These are phyloP conservation scores for Musa beccarii DNA, from an alignment of 176 grass and related monocot genomes.

Conservation along the genomic window DNA sequence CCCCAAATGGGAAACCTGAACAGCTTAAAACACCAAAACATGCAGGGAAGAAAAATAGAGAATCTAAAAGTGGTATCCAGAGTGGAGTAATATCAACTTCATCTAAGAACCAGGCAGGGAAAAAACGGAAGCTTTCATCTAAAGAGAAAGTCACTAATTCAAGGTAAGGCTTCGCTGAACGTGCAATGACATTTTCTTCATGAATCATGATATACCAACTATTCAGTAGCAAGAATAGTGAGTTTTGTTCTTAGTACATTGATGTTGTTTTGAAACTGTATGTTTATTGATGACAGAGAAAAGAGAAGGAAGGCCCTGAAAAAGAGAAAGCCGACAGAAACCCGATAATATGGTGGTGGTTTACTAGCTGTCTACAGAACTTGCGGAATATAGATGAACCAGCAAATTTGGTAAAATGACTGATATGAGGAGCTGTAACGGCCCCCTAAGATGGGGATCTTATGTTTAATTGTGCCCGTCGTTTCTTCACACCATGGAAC, in stretches of 20 bases:
- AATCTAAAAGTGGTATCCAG: slow-evolving; percentile 10
- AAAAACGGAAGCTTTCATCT: slow-evolving; percentile 9
- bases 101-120: slow-evolving; percentile 3
- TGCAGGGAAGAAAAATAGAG: slow-evolving; percentile 12
- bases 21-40: slow-evolving; percentile 29
- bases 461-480: too few species aligned
- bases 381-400: too few species aligned
- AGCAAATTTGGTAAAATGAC: too few species aligned
- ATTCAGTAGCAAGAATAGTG: too few species aligned
- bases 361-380: too few species aligned
- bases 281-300: slow-evolving; percentile 31
- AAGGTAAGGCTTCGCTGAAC: neutral
- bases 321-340: slow-evolving; percentile 34
- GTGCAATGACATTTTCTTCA: neutral
- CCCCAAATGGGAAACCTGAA: slow-evolving; percentile 17
- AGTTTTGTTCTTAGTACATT: too few species aligned
- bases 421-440: too few species aligned
- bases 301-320: slow-evolving; percentile 35
- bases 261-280: neutral
- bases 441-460: too few species aligned
- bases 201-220: neutral
- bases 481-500: too few species aligned
- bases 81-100: neutral
- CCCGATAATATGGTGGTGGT: neutral
- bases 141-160: neutral